phyloP scores from a whole-genome alignment of 148 eudicot genomes.

The Fagopyrum tataricum region DNA sequence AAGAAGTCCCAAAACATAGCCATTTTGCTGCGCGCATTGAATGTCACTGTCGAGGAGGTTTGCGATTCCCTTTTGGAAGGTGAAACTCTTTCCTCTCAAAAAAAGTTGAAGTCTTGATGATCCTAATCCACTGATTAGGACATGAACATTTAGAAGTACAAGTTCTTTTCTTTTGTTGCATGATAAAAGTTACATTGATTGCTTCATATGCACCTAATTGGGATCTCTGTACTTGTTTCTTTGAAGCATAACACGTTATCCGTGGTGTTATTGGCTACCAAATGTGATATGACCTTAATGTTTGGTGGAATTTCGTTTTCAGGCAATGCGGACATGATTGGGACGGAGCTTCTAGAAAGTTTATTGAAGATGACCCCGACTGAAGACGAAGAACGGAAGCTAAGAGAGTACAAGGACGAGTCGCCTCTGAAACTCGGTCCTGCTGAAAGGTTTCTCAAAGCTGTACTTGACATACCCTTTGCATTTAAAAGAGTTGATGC shows the following conservation, averaged over 20 bases:
- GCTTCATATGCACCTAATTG: conserved; percentile 1
- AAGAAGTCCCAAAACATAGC: conserved; percentile 71
- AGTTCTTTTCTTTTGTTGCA: not conserved
- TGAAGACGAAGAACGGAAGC: conserved; percentile 65
- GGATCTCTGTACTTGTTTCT: not conserved
- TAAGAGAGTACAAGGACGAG: conserved; percentile 56
- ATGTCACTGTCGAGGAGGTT: conserved; percentile 62
- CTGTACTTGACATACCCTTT: conserved; percentile 68
- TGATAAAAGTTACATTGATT: not conserved
- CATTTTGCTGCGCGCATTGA: conserved; percentile 59
- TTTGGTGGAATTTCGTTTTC: not conserved
- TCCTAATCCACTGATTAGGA: not conserved
- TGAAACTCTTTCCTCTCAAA: conserved; percentile 14
- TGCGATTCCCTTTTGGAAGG: conserved; percentile 70
- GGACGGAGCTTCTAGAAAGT: conserved; percentile 78
- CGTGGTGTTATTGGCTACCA: not conserved
- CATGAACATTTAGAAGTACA: not conserved
- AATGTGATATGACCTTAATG: not conserved
- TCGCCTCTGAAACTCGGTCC: conserved; percentile 70
- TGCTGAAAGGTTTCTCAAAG: conserved; percentile 85
- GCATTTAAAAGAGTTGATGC: conserved; percentile 85
- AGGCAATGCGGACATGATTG: conserved; percentile 71
- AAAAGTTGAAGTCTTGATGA: not conserved
- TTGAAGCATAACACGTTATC: not conserved
- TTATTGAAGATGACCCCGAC: conserved; percentile 90